A percentile compares a stretch with the other conserved stretches of the same genome.
These are phyloP conservation scores for Zygoascus biomembranicola DNA, from an alignment of 805 yeast species.

Conservation along the genomic window DNA sequence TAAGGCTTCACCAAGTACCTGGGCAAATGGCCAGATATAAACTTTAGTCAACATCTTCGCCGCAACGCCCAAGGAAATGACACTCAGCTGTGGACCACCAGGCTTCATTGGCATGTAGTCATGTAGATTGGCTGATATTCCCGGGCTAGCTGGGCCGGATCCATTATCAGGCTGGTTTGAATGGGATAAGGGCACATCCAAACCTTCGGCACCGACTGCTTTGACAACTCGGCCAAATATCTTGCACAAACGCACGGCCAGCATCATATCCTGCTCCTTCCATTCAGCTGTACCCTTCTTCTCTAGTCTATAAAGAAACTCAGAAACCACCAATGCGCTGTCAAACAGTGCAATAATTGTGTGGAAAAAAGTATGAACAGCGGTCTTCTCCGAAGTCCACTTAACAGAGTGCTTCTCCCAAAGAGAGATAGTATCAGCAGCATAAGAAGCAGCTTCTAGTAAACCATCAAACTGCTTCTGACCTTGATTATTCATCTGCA, in stretches of 20 bases:
- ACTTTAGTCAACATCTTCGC: constrained; percentile 15
- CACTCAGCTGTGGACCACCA: constrained; percentile 11
- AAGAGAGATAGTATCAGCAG: constrained; percentile 31
- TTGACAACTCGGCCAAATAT: constrained; percentile 19
- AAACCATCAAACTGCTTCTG: constrained; percentile 22
- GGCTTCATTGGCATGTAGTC: constrained; percentile 6
- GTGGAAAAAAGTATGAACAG: constrained; percentile 30
- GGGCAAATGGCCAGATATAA: constrained; percentile 21
- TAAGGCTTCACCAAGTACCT: constrained; percentile 20
- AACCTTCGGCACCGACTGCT: constrained; percentile 17
- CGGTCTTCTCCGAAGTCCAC: constrained; percentile 24
- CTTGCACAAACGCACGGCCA: constrained; percentile 16
- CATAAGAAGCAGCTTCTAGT: constrained; percentile 30
- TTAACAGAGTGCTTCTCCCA: constrained; percentile 30
- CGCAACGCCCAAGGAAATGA: constrained; percentile 15
- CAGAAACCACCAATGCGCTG: constrained; percentile 29
- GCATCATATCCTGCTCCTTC: constrained; percentile 16
- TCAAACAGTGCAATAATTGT: constrained; percentile 29
- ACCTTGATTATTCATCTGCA: neutral
- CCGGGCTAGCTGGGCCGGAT: neutral
- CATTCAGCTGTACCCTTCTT: constrained; percentile 8
- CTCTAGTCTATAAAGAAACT: constrained; percentile 23
- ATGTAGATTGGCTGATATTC: neutral
- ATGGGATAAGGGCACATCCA: constrained; percentile 1
- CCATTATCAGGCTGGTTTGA: neutral